A percentile compares a stretch with the other conserved stretches of the same genome.
These are phyloP conservation scores for Neocatenulostroma microsporum DNA, from an alignment of 2,329 filamentous ascomycete genomes.

Conservation along the genomic window DNA sequence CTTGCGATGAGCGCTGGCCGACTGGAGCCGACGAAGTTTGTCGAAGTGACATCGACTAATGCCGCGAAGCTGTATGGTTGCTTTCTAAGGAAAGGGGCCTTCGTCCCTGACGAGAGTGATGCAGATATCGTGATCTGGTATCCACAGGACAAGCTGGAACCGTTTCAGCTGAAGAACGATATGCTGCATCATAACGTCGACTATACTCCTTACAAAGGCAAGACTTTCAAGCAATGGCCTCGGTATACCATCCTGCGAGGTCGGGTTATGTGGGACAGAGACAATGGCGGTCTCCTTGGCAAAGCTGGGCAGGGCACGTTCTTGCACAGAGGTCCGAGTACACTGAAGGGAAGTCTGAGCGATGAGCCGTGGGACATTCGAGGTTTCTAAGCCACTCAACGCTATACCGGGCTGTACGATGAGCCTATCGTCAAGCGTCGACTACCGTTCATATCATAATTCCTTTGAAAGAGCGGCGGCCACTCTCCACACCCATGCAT, in stretches of 20 bases:
- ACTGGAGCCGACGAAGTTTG: conserved; percentile 44
- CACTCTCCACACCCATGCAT: too few species aligned
- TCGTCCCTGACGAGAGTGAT: conserved; percentile 45
- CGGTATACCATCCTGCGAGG: conserved; percentile 51
- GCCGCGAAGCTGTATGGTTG: conserved; percentile 53
- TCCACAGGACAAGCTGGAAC: conserved; percentile 37
- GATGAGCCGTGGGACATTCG: conserved; percentile 16
- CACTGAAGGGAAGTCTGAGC: conserved; percentile 22
- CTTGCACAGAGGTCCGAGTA: conserved; percentile 36
- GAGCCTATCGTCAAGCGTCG: too few species aligned
- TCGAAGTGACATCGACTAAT: conserved; percentile 49
- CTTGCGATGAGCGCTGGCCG: conserved; percentile 37
- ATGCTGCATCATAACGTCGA: conserved; percentile 54
- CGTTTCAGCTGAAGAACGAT: conserved; percentile 43
- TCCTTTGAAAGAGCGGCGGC: too few species aligned
- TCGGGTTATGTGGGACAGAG: conserved; percentile 49
- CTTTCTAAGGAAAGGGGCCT: conserved; percentile 43
- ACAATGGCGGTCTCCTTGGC: conserved; percentile 43
- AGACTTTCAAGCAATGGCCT: conserved; percentile 48
- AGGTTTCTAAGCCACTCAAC: conserved; percentile 8
- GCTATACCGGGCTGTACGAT: too few species aligned
- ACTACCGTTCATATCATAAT: too few species aligned
- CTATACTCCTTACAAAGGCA: conserved; percentile 54
- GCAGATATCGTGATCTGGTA: conserved; percentile 55
- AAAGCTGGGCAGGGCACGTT: conserved; percentile 41